phyloP scores from a whole-genome alignment of 495 filamentous ascomycete genomes.

The Staphylotrichum longicolle region DNA sequence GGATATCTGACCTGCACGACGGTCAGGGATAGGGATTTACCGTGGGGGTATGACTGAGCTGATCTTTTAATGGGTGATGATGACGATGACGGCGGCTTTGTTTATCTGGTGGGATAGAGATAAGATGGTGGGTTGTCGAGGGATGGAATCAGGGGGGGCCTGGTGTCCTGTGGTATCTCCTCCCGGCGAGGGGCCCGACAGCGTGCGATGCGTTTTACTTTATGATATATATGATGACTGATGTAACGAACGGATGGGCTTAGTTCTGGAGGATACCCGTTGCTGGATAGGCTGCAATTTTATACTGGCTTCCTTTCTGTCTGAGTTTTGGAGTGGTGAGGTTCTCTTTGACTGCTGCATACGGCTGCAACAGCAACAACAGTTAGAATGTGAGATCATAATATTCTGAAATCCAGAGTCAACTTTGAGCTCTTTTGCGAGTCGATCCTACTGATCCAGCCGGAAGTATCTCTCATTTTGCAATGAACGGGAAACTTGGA shows the following conservation, averaged over 20 bases:
- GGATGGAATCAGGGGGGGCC: slow-evolving; percentile 1
- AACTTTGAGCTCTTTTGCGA: no score
- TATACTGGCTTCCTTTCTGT: neutral
- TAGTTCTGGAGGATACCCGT: slow-evolving; percentile 21
- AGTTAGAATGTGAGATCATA: no score
- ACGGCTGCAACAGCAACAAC: no score
- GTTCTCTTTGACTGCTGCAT: no score
- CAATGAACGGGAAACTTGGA: no score
- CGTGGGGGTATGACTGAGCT: slow-evolving; percentile 56
- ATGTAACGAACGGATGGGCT: slow-evolving; percentile 18
- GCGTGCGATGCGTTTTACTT: neutral
- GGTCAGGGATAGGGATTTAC: slow-evolving; percentile 72
- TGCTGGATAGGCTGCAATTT: slow-evolving; percentile 15
- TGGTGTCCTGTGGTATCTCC: slow-evolving; percentile 6
- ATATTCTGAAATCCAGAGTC: no score
- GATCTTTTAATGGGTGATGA: neutral
- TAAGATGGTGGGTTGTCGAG: neutral
- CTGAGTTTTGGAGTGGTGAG: no score
- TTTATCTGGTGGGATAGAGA: neutral
- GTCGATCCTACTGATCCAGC: no score
- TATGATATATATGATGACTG: slow-evolving; percentile 22
- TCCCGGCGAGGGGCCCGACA: no score
- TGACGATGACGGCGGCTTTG: slow-evolving; percentile 7
- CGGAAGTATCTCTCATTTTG: no score
- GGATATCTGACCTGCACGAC: slow-evolving; percentile 79